Evolutionary conservation across 2,329 filamentous ascomycete genomes (phyloP).

Genomic region (Penicillium sp.): DNA sequence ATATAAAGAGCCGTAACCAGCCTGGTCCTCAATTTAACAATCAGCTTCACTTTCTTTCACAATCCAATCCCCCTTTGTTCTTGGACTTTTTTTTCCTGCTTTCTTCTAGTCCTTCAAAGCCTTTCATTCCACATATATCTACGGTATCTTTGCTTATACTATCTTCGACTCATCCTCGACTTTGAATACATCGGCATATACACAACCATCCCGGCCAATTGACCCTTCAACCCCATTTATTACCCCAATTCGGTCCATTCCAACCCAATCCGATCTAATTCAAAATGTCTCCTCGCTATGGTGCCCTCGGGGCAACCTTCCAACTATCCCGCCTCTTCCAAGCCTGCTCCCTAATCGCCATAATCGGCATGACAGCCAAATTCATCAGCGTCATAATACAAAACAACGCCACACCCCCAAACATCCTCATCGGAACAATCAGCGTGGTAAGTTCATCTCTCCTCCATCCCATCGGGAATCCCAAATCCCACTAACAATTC

Average conservation of each 20-base stretch:
- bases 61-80: slow-evolving; percentile 1
- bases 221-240: neutral
- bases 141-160: neutral
- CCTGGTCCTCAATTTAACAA: slow-evolving; percentile 5
- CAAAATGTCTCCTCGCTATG: slow-evolving; percentile 47
- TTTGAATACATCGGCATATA: neutral
- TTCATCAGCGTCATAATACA: slow-evolving; percentile 75
- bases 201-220: neutral
- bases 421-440: slow-evolving; percentile 73
- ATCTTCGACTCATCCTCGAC: neutral
- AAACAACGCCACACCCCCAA: slow-evolving; percentile 63
- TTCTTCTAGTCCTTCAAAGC: neutral
- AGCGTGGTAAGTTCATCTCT: slow-evolving; percentile 64
- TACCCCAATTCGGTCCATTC: neutral
- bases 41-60: slow-evolving; percentile 7
- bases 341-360: slow-evolving; percentile 66
- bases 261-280: neutral
- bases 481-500: neutral
- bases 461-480: neutral
- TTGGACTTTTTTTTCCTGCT: neutral
- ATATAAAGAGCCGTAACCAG: slow-evolving; percentile 8
- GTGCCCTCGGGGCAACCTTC: slow-evolving; percentile 76
- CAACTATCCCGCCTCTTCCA: slow-evolving; percentile 70
- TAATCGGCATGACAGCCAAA: slow-evolving; percentile 77
- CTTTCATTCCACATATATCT: neutral